Conservation (phyloP, 1,284 basidiomycete species). For the Trichosporon coremiiforme region DNA sequence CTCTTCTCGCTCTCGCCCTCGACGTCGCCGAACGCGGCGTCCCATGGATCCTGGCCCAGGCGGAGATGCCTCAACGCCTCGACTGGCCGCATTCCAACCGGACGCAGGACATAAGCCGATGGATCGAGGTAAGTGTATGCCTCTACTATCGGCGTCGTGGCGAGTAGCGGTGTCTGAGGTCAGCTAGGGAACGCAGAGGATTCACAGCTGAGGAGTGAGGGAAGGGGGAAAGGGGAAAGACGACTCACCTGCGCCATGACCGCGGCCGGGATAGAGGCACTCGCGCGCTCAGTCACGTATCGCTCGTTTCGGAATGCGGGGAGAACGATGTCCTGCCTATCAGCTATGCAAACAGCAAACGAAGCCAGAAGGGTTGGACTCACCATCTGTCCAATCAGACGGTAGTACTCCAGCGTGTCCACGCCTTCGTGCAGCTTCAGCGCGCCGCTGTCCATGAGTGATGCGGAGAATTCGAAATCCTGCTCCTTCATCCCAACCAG, state of each 20-base stretch:
- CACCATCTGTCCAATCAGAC: conserved; percentile 1
- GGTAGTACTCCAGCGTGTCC: conserved; percentile 11
- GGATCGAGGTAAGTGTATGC: background rate
- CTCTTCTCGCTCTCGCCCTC: no score
- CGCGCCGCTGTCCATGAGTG: background rate
- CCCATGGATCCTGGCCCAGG: background rate
- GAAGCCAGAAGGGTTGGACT: background rate
- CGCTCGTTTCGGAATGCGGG: background rate
- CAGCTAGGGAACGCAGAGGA: background rate
- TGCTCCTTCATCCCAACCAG: background rate
- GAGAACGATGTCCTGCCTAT: conserved; percentile 1
- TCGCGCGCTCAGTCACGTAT: background rate
- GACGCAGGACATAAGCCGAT: background rate
- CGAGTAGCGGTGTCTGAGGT: conserved; percentile 1
- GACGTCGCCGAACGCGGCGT: background rate
- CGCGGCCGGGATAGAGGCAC: background rate
- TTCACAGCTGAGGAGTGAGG: no score
- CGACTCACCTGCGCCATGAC: conserved; percentile 10
- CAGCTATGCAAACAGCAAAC: background rate
- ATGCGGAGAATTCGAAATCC: background rate
- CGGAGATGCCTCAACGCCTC: background rate
- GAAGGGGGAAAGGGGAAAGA: no score
- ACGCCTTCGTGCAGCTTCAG: background rate
- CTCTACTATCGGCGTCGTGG: background rate
- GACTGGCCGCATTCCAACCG: background rate